Evolutionary conservation across 2,329 filamentous ascomycete genomes (phyloP).

Genomic region (Pochonia chlamydosporia): DNA sequence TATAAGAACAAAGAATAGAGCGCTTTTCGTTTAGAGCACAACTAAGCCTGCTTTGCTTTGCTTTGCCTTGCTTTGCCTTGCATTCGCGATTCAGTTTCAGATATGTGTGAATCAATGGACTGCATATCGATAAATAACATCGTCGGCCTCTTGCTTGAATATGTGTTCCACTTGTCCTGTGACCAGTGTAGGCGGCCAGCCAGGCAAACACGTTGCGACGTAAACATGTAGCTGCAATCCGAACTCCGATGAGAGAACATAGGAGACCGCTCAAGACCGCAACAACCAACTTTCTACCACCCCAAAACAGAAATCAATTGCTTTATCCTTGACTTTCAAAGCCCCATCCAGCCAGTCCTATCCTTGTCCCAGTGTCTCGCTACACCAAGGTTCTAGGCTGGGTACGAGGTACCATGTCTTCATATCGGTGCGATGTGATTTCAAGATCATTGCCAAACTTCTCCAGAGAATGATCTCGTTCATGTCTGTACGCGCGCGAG

Average conservation of each 20-base stretch:
- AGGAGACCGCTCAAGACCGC: neutral
- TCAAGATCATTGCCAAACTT: constrained; percentile 40
- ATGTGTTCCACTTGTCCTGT: neutral
- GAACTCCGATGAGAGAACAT: neutral
- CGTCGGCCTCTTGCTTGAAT: neutral
- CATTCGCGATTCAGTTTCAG: neutral
- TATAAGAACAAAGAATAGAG: constrained; percentile 3
- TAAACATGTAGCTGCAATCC: neutral
- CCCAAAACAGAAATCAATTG: neutral
- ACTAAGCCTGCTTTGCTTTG: neutral
- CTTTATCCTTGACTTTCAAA: neutral
- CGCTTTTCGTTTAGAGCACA: constrained; percentile 1
- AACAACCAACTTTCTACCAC: neutral
- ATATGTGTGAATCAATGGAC: neutral
- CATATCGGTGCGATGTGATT: constrained; percentile 47
- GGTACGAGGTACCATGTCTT: constrained; percentile 50
- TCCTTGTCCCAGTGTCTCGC: neutral
- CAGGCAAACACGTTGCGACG: neutral
- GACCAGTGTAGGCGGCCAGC: neutral
- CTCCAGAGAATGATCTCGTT: constrained; percentile 25
- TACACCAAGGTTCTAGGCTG: constrained; percentile 40
- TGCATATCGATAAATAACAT: neutral
- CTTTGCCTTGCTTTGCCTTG: neutral
- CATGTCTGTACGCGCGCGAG: constrained; percentile 20
- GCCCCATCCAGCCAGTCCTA: neutral